Evolutionary conservation across 2,329 filamentous ascomycete species (phyloP).

Genomic region (Fusarium guadeloupense): DNA sequence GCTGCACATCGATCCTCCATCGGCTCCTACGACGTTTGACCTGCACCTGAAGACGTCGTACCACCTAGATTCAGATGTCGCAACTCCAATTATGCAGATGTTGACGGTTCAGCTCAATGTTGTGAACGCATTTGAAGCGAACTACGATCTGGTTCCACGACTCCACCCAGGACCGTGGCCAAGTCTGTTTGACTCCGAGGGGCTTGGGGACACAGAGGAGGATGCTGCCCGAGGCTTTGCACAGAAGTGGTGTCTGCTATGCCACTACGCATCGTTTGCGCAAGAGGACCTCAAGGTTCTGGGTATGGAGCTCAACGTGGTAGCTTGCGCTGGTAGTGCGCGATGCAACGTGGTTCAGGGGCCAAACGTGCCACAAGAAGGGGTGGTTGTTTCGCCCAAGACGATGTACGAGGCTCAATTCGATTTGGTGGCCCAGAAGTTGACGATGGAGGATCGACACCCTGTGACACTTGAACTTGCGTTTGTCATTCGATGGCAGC

Average conservation of each 20-base stretch:
- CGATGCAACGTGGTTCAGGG: constrained; percentile 61
- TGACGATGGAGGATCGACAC: constrained; percentile 82
- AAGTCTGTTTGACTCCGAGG: constrained; percentile 77
- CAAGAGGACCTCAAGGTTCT: constrained; percentile 72
- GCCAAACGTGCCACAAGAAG: constrained; percentile 51
- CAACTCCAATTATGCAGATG: constrained; percentile 82
- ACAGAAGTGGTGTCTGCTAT: constrained; percentile 83
- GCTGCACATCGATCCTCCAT: constrained; percentile 61
- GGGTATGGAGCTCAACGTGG: constrained; percentile 69
- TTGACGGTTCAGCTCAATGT: constrained; percentile 75
- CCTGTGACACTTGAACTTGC: constrained; percentile 78
- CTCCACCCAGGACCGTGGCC: constrained; percentile 85
- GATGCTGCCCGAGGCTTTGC: constrained; percentile 66
- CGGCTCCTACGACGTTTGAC: constrained; percentile 66
- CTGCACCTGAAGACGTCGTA: constrained; percentile 80
- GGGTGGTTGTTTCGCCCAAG: constrained; percentile 67
- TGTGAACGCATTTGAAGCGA: constrained; percentile 87
- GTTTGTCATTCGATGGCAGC: constrained; percentile 81
- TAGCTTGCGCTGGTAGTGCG: constrained; percentile 69
- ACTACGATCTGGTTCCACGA: constrained; percentile 85
- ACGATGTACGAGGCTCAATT: constrained; percentile 78
- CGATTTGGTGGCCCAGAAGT: constrained; percentile 77
- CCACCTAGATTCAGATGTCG: constrained; percentile 78
- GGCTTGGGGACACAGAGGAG: constrained; percentile 50
- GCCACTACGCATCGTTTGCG: constrained; percentile 80